phyloP scores from a whole-genome alignment of 2,329 filamentous ascomycete genomes.

The Hypoxylon sp. region DNA sequence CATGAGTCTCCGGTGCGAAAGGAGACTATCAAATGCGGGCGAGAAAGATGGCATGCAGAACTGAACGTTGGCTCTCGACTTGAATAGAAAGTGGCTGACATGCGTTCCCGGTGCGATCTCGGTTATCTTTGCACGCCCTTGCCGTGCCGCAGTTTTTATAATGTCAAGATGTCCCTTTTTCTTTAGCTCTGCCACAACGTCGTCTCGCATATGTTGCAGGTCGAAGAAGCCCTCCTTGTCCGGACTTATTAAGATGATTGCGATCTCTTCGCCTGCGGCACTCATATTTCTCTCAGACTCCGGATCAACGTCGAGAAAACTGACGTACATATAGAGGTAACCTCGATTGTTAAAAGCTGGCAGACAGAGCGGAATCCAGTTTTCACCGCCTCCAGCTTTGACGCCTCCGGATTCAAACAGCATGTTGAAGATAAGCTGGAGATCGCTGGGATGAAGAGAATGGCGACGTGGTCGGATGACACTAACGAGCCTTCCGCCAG shows the following conservation, averaged over 20 bases:
- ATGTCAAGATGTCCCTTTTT: constrained; percentile 81
- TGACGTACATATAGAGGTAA: constrained; percentile 99
- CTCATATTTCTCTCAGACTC: constrained; percentile 64
- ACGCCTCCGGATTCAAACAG: constrained; percentile 95
- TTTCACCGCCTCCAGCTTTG: constrained; percentile 91
- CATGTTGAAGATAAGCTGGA: constrained; percentile 99
- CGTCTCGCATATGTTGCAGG: constrained; percentile 80
- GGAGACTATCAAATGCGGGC: constrained; percentile 72
- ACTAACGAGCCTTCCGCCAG: constrained; percentile 91
- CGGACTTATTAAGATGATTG: constrained; percentile 91
- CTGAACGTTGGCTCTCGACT: constrained; percentile 93
- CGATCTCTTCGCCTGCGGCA: constrained; percentile 83
- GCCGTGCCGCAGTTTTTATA: constrained; percentile 79
- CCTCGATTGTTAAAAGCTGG: constrained; percentile 98
- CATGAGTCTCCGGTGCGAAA: constrained; percentile 80
- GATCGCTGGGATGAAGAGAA: constrained; percentile 93
- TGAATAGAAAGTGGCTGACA: constrained; percentile 94
- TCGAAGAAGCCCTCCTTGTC: constrained; percentile 96
- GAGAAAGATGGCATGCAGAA: constrained; percentile 90
- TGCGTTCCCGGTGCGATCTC: constrained; percentile 86
- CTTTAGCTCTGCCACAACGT: constrained; percentile 77
- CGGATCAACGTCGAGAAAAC: constrained; percentile 80
- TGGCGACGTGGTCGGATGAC: constrained; percentile 95
- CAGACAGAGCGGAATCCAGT: constrained; percentile 96
- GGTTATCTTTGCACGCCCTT: constrained; percentile 78